A percentile compares a stretch with the other conserved stretches of the same genome.
Conservation (phyloP, 2,329 filamentous ascomycete species). For the Pseudocercospora fijiensis region DNA sequence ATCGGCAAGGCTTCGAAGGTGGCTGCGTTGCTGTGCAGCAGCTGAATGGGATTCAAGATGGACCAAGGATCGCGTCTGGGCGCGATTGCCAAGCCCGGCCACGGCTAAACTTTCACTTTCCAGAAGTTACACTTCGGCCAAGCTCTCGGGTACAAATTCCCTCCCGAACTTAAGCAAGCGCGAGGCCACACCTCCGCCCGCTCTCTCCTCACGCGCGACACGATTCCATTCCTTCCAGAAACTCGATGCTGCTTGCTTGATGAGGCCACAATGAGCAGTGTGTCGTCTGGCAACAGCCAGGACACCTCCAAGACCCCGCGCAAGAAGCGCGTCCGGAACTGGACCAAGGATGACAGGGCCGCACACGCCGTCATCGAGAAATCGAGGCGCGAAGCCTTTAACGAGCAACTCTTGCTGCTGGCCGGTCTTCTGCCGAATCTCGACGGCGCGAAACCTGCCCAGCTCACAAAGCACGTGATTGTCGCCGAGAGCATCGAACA, state of each 20-base stretch:
- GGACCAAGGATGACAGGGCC: slow-evolving; percentile 13
- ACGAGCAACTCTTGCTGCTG: slow-evolving; percentile 18
- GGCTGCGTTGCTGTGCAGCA: background rate
- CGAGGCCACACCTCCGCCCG: background rate
- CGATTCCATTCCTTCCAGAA: background rate
- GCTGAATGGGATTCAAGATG: background rate
- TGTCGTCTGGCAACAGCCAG: slow-evolving; percentile 4
- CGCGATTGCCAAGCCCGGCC: background rate
- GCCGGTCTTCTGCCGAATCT: slow-evolving; percentile 18
- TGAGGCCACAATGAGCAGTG: background rate
- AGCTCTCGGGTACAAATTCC: too few relatives aligned
- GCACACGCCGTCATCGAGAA: slow-evolving; percentile 22
- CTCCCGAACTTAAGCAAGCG: too few relatives aligned
- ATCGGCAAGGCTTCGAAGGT: background rate
- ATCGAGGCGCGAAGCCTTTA: slow-evolving; percentile 21
- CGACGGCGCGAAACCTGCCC: slow-evolving; percentile 17
- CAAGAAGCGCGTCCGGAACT: slow-evolving; percentile 13
- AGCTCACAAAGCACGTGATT: slow-evolving; percentile 23
- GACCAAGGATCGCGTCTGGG: too few relatives aligned
- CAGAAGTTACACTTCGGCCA: too few relatives aligned
- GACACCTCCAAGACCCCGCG: background rate
- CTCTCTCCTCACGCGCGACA: background rate
- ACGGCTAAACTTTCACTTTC: too few relatives aligned
- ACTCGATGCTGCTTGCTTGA: background rate
- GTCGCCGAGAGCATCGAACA: slow-evolving; percentile 20